phyloP scores from a whole-genome alignment of 108 stramenopile genomes.

The Discostella stelligeroides region DNA sequence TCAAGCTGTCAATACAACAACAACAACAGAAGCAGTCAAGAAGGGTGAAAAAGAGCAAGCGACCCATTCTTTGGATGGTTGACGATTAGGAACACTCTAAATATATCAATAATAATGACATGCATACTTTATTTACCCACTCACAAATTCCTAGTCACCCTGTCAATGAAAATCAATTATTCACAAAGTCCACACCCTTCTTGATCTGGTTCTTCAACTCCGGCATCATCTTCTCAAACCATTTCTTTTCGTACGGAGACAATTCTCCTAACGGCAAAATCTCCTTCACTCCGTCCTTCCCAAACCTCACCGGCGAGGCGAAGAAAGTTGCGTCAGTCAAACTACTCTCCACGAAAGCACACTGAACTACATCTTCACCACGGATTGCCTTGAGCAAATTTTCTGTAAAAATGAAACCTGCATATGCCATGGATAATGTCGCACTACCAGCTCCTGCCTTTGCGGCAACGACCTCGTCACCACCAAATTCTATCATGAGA shows the following conservation, averaged over 20 bases:
- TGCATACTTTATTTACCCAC: no score
- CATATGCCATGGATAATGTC: slow-evolving; percentile 98
- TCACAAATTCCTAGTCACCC: not conserved
- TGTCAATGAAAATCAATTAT: slow-evolving; percentile 12
- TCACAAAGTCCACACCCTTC: slow-evolving; percentile 96
- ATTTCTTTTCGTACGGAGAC: slow-evolving; percentile 90
- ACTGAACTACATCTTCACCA: slow-evolving; percentile 91
- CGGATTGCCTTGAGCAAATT: slow-evolving; percentile 91
- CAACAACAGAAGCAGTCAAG: slow-evolving; percentile 1
- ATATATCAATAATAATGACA: no score
- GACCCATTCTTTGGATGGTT: not conserved
- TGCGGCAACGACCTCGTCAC: slow-evolving; percentile 99
- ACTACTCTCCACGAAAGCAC: slow-evolving; percentile 93
- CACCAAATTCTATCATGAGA: slow-evolving; percentile 97
- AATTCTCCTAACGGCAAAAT: slow-evolving; percentile 87
- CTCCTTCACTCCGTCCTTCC: slow-evolving; percentile 93
- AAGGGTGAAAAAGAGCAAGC: not conserved
- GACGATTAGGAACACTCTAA: no score
- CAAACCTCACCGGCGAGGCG: slow-evolving; percentile 94
- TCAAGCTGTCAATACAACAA: slow-evolving; percentile 14
- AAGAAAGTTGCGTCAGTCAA: slow-evolving; percentile 96
- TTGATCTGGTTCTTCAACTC: slow-evolving; percentile 95
- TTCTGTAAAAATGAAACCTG: slow-evolving; percentile 93
- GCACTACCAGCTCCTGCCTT: slow-evolving; percentile 99
- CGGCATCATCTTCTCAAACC: slow-evolving; percentile 97